Percentiles rank a stretch among this genome's conserved stretches.
Conservation (phyloP, 2,329 filamentous ascomycete species). For the Beauveria caledonica region DNA sequence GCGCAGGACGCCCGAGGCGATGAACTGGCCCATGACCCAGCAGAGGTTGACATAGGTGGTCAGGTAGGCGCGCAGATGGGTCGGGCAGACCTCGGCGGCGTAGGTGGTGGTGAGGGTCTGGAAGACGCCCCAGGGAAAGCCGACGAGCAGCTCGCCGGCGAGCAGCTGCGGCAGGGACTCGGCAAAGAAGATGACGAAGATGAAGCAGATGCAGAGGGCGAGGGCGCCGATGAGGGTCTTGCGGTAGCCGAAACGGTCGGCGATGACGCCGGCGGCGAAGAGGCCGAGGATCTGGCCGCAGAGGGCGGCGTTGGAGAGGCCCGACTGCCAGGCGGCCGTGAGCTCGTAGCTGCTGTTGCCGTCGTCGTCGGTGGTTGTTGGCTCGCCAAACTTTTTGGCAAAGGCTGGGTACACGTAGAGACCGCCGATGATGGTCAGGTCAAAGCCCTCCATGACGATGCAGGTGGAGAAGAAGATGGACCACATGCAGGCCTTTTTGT, state of each 20-base stretch:
- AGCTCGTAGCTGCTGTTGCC: constrained; percentile 38
- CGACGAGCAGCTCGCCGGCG: constrained; percentile 37
- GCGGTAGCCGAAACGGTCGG: constrained; percentile 38
- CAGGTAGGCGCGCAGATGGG: constrained; percentile 39
- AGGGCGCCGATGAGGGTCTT: constrained; percentile 39
- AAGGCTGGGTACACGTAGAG: constrained; percentile 34
- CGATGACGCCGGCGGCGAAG: constrained; percentile 38
- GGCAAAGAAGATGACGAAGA: constrained; percentile 42
- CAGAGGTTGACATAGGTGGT: constrained; percentile 30
- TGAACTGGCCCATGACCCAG: constrained; percentile 29
- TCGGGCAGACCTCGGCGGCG: constrained; percentile 38
- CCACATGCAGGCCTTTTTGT: constrained; percentile 29
- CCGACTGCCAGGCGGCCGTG: constrained; percentile 44
- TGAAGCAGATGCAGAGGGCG: constrained; percentile 30
- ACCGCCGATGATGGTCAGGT: constrained; percentile 29
- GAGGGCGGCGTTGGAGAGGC: constrained; percentile 38
- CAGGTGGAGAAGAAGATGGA: constrained; percentile 30
- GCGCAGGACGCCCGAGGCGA: constrained; percentile 30
- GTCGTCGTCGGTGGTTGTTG: constrained; percentile 25
- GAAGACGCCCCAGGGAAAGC: constrained; percentile 39
- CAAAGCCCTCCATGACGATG: constrained; percentile 35
- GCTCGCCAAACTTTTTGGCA: constrained; percentile 30
- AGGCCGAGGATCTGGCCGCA: constrained; percentile 44
- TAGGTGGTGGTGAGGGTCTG: constrained; percentile 40
- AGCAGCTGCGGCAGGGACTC: constrained; percentile 32